phyloP scores from a whole-genome alignment of 139 green algal genomes.

The Tetradesmus lagerheimii region DNA sequence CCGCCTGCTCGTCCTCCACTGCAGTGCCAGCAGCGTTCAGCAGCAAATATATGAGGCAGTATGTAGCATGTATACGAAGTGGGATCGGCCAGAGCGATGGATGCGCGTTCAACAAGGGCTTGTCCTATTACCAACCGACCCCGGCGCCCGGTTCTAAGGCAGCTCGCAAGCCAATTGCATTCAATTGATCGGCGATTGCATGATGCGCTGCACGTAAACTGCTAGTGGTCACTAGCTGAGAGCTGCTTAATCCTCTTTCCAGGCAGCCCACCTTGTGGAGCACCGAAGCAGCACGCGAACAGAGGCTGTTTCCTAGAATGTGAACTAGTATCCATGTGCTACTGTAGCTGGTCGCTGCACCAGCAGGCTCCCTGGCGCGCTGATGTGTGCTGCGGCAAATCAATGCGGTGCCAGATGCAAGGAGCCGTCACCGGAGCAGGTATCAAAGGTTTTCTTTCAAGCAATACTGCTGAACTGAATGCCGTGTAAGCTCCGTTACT shows the following conservation, averaged over 20 bases:
- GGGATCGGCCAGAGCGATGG: neutral
- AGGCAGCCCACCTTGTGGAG: constrained; percentile 12
- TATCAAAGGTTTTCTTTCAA: neutral
- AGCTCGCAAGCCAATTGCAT: neutral
- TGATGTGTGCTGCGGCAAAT: neutral
- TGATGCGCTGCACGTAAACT: neutral
- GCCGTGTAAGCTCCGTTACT: neutral
- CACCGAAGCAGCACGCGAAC: neutral
- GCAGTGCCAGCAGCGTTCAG: neutral
- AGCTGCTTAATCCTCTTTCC: neutral
- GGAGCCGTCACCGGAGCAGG: neutral
- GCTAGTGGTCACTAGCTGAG: neutral
- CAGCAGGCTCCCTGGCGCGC: neutral
- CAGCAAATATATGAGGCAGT: neutral
- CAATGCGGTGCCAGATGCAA: neutral
- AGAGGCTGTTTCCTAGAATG: constrained; percentile 4
- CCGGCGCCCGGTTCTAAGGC: too few species aligned
- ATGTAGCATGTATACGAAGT: neutral
- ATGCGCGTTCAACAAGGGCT: neutral
- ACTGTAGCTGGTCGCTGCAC: neutral
- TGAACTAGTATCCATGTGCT: neutral
- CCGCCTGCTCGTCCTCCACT: constrained; percentile 22
- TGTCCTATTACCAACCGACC: neutral
- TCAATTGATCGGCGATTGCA: neutral
- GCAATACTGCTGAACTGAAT: too few species aligned